These are phyloP conservation scores for Ophiocordyceps australis DNA, from an alignment of 2,329 filamentous ascomycete species.

Conservation along the genomic window DNA sequence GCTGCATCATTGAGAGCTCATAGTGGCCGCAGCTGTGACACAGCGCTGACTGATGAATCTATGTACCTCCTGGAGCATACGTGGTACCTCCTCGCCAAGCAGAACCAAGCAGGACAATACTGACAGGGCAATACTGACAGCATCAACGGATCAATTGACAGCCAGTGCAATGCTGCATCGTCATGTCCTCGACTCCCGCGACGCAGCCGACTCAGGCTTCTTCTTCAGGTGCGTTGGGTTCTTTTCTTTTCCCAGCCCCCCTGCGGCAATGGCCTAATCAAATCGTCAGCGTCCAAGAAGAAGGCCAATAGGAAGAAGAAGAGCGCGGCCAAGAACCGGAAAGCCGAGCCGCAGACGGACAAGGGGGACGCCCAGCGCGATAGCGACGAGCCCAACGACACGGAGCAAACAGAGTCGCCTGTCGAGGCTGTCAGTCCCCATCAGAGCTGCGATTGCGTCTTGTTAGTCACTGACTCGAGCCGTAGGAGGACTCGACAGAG, in stretches of 20 bases:
- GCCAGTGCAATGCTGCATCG: too few relatives aligned
- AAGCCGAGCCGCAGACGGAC: slow-evolving; percentile 14
- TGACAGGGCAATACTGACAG: too few relatives aligned
- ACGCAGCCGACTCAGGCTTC: slow-evolving; percentile 15
- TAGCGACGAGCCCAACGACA: slow-evolving; percentile 17
- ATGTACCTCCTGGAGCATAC: too few relatives aligned
- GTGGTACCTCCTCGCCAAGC: too few relatives aligned
- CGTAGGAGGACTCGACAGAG: too few relatives aligned
- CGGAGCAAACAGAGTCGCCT: slow-evolving; percentile 23
- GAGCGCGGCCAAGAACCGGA: slow-evolving; percentile 29
- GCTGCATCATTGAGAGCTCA: too few relatives aligned
- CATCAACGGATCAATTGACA: too few relatives aligned
- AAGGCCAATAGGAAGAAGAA: slow-evolving; percentile 43
- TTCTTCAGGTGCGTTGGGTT: slow-evolving; percentile 15
- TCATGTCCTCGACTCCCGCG: slow-evolving; percentile 21
- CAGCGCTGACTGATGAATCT: too few relatives aligned
- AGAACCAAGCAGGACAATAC: too few relatives aligned
- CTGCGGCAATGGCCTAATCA: too few relatives aligned
- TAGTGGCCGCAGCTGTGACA: too few relatives aligned
- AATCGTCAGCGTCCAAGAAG: slow-evolving; percentile 27
- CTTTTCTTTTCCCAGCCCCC: too few relatives aligned
- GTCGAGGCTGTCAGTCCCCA: slow-evolving; percentile 14
- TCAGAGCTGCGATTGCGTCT: not conserved
- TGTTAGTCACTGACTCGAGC: not conserved
- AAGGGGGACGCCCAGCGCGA: slow-evolving; percentile 13